Base-by-base conservation (phyloP, 108 stramenopile species). In the Asterionellopsis glacialis region DNA sequence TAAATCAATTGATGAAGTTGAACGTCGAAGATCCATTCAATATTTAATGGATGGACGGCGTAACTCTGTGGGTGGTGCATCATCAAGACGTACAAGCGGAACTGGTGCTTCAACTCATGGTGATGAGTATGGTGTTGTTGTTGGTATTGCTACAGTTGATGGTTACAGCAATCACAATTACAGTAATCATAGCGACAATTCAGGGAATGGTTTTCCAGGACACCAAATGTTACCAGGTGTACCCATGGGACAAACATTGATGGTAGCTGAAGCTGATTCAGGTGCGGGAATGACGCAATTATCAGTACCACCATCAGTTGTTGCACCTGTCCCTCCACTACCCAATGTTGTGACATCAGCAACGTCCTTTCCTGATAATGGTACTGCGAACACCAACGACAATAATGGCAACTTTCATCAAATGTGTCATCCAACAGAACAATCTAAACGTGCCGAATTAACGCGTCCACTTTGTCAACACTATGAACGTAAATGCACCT, bases 401-500 rank as follows among this genome's bases (percentile, higher is more conserved):
- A 51, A 57, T 22, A 55, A n/a, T n/a, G n/a, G n/a, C n/a, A n/a
- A 40, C 45, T 63, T 25, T 58, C 47, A 10, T 51, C 70, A 1
- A 62, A 56, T 40, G 24, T 64, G 51, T 57, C 63, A 12, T 65
- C 1, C 33, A 51, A 50, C 61, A 62, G 33, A 50, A 52, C 49
- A 67, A 45, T 50, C 59, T 68, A 39, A 54, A 22, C 68, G 65
- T 6, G 68, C 69, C 55, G 76, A 77, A 51, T 55, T 55, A 28
- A 55, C 65, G 11, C 59, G 89, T 41, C 89, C 89, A 6, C 49
- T 55, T 1, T 91, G 89, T 57, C 52, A 45, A 26, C 89, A 91
- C 59, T 91, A 91, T 50, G 78, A 87, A 49, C 55, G 89, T 39
- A 81, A 85, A 44, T 91, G 89, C 55, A 83, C 89, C 52, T 83